Evolutionary conservation across 1,284 basidiomycete genomes (phyloP).

Genomic region (Fomitopsis palustris): DNA sequence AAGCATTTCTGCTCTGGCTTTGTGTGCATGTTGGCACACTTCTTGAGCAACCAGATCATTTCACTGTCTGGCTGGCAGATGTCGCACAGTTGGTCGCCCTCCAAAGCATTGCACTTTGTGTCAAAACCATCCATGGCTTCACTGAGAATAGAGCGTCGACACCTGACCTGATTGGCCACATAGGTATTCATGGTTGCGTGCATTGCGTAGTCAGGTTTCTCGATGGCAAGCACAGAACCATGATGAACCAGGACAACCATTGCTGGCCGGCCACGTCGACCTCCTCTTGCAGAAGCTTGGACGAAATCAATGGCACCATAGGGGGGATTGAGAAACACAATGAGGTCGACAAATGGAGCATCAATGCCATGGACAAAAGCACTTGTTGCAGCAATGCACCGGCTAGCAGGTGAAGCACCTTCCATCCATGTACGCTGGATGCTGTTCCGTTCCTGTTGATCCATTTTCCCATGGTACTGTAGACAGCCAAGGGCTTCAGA

Average conservation of each 20-base stretch:
- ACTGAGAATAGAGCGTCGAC: neutral
- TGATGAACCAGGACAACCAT: neutral
- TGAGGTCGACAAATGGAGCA: neutral
- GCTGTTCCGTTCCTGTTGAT: neutral
- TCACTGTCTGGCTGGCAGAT: neutral
- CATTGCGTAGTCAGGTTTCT: neutral
- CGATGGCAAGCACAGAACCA: neutral
- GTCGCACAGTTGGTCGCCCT: neutral
- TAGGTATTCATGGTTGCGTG: neutral
- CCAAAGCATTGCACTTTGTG: neutral
- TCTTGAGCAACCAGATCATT: neutral
- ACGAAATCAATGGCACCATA: neutral
- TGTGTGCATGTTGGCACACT: neutral
- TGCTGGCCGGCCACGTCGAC: neutral
- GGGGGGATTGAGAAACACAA: neutral
- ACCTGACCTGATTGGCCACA: neutral
- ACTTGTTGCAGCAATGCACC: slow-evolving; percentile 2
- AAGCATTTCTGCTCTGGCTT: neutral
- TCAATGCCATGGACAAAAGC: slow-evolving; percentile 4
- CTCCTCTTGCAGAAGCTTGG: neutral
- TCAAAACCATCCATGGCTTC: neutral
- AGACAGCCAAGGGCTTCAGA: neutral
- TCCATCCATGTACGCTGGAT: neutral
- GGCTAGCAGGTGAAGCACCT: neutral
- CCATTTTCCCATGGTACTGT: neutral